phyloP scores from a whole-genome alignment of 352 stramenopile genomes.

The Phytophthora melonis region DNA sequence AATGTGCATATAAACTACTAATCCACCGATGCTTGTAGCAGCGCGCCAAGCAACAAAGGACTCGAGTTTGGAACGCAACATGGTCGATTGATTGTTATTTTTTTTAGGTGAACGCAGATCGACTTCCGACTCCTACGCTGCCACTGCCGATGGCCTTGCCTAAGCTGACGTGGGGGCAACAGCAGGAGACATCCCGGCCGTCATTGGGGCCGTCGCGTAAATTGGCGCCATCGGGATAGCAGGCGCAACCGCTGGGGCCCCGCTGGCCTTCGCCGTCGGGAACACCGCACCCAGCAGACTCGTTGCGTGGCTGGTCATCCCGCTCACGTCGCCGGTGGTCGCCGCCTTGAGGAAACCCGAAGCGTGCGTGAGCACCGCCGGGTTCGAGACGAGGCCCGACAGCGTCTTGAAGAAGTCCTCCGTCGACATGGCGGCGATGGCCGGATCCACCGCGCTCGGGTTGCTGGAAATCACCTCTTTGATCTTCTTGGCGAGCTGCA shows the following conservation, averaged over 20 bases:
- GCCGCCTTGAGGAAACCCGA: constrained; percentile 4
- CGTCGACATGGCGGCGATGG: constrained; percentile 3
- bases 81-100: constrained; percentile 2
- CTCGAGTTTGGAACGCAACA: not conserved
- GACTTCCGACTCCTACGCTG: not conserved
- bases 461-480: constrained; percentile 12
- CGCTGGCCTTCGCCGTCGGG: not conserved
- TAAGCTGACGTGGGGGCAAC: constrained; percentile 8
- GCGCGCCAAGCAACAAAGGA: not conserved
- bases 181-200: constrained; percentile 1
- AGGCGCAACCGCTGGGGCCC: not conserved
- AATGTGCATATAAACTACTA: constrained; percentile 21
- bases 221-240: not conserved
- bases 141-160: not conserved
- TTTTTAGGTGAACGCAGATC: constrained; percentile 4
- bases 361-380: not conserved
- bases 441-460: not conserved
- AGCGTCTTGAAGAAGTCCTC: constrained; percentile 19
- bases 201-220: not conserved
- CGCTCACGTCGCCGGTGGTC: not conserved
- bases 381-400: constrained; percentile 2
- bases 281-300: not conserved
- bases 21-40: constrained; percentile 3
- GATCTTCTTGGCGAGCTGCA: constrained; percentile 26
- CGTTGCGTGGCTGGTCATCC: constrained; percentile 1